phyloP scores from a whole-genome alignment of 2,329 filamentous ascomycete species.

The Akanthomyces dipterigenus region DNA sequence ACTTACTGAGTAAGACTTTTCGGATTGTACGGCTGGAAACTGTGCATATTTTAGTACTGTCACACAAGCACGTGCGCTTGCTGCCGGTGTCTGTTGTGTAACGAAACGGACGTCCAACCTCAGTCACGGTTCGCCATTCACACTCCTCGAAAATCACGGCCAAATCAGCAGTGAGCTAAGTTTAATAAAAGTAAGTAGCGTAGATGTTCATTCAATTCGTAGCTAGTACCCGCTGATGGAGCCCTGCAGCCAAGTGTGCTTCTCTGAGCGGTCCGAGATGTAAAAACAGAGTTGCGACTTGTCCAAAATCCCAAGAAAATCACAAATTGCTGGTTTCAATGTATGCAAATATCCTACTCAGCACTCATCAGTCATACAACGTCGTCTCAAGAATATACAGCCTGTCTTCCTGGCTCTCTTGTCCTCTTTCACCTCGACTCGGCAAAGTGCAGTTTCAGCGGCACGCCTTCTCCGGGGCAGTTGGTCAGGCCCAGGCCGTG shows the following conservation, averaged over 20 bases:
- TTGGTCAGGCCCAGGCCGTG: constrained; percentile 8
- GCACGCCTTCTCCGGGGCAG: constrained; percentile 9
- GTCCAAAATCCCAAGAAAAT: background rate
- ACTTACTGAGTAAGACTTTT: background rate
- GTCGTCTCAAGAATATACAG: background rate
- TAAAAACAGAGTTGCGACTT: background rate
- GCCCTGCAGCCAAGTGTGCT: background rate
- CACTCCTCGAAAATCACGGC: too few species aligned
- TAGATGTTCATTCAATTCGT: background rate
- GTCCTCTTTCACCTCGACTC: background rate
- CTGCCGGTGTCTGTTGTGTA: background rate
- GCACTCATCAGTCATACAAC: background rate
- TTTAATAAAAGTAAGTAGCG: background rate
- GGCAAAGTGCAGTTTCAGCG: background rate
- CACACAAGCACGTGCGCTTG: background rate
- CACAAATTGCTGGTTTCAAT: background rate
- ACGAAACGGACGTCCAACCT: background rate
- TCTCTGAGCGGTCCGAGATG: background rate
- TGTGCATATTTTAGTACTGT: background rate
- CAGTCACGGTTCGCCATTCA: background rate
- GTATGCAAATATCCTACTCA: background rate
- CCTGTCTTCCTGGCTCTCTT: too few species aligned
- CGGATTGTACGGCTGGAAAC: background rate
- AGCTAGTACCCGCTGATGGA: background rate
- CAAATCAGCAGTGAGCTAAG: too few species aligned